phyloP scores from a whole-genome alignment of 2,329 filamentous ascomycete genomes.

The Graphilbum ipis-grandicollis region DNA sequence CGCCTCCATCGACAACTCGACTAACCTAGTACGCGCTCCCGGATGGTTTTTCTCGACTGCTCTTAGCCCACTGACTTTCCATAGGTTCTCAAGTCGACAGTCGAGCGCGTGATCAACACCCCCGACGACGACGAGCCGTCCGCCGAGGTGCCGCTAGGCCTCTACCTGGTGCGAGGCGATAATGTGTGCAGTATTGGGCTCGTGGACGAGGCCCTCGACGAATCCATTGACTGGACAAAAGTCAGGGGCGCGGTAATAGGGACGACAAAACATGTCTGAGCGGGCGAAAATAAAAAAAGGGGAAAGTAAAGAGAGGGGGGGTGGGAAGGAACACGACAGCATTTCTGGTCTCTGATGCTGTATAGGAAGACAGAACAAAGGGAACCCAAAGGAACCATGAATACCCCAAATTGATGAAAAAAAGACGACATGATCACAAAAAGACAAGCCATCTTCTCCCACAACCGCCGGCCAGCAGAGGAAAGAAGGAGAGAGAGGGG shows the following conservation, averaged over 20 bases:
- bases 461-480: too few species aligned
- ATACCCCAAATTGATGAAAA: too few species aligned
- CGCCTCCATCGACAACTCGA: slow-evolving; percentile 74
- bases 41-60: background rate
- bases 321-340: too few species aligned
- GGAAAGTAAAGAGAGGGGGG: too few species aligned
- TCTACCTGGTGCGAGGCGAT: slow-evolving; percentile 87
- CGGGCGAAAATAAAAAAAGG: background rate
- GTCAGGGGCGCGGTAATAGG: slow-evolving; percentile 75
- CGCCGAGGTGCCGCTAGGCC: slow-evolving; percentile 62
- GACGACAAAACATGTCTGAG: slow-evolving; percentile 57
- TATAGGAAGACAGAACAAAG: too few species aligned
- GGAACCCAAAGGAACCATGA: too few species aligned
- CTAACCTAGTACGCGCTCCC: slow-evolving; percentile 51
- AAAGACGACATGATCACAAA: too few species aligned
- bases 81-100: slow-evolving; percentile 61
- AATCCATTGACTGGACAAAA: slow-evolving; percentile 80
- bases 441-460: too few species aligned
- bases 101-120: slow-evolving; percentile 80
- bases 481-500: too few species aligned
- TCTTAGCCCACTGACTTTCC: background rate
- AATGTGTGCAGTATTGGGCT: slow-evolving; percentile 83
- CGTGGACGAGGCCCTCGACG: slow-evolving; percentile 78
- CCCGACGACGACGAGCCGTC: slow-evolving; percentile 70
- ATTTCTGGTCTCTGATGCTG: too few species aligned